Base-by-base conservation (phyloP, 768 basidiomycete genomes). In the Tylopilus plumbeoviolaceoides region DNA sequence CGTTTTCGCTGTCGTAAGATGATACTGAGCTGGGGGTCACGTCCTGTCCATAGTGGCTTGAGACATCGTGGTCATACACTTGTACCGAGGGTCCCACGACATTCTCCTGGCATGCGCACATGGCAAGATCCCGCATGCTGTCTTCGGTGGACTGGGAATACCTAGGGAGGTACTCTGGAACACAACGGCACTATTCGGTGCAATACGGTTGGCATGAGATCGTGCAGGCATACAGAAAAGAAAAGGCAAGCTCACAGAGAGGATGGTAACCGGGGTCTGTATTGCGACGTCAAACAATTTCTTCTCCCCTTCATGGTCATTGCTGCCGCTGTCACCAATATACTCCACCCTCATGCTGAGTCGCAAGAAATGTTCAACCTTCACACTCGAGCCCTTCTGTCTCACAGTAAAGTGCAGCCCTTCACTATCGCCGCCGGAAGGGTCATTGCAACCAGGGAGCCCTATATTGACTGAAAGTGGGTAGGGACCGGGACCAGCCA, bases 271-370 rank as follows among this genome's bases (percentile, higher is more conserved):
- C 0, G 93, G 92, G 0, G 85, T 87, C 67, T 93, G 91, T 47
- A 95, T 78, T 40, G 91, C 82, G 58, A 95, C 90, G 62, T 95
- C 95, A 65, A 89, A 93, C 59, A 89, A 68, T 72, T 87, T 94
- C 58, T 82, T 77, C 67, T 82, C 86, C 17, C 88, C 85, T 7
- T 76, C 58, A 17, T 75, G 75, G 27, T 71, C 60, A 63, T 89
- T 81, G 30, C 38, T 83, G 11, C 76, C 58, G 62, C 91, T 83
- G 61, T 91, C 85, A 56, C 91, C 90, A 3, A 59, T 14, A 9
- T 84, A 72, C 67, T 93, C 87, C 21, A 97, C 85, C 21, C 95
- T 77, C 47, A 98, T 79, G 21, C 88, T 76, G 44, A 93, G 75
- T 72, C 94, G 94, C 42, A 99, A 72, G 42, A 73, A 68, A 68